phyloP scores from a whole-genome alignment of 768 basidiomycete species.

The Myochromella boudieri region DNA sequence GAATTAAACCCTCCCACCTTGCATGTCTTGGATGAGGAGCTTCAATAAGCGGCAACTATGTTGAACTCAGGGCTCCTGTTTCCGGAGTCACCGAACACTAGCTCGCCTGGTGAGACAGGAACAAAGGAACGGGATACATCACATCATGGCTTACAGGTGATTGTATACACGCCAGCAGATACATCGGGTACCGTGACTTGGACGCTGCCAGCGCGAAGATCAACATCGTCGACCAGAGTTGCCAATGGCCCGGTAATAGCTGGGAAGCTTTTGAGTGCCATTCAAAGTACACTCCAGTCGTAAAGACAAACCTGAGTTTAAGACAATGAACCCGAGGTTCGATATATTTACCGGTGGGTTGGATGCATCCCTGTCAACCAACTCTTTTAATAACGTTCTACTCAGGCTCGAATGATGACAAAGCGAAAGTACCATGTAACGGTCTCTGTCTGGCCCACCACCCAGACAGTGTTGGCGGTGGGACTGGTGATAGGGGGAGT shows the following conservation, averaged over 20 bases:
- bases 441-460: conserved; percentile 20
- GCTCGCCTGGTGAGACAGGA: neutral
- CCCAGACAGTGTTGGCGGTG: conserved; percentile 24
- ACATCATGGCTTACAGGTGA: conserved; percentile 37
- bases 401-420: neutral
- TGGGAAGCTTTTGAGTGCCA: neutral
- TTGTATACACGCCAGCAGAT: conserved; percentile 31
- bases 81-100: conserved; percentile 52
- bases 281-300: neutral
- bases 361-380: conserved; percentile 34
- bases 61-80: conserved; percentile 41
- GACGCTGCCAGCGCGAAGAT: conserved; percentile 32
- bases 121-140: neutral
- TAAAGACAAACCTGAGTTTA: conserved; percentile 26
- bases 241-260: conserved; percentile 2
- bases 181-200: conserved; percentile 33
- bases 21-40: no score
- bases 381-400: neutral
- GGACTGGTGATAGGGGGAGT: conserved; percentile 28
- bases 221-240: conserved; percentile 30
- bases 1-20: no score
- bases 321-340: conserved; percentile 30
- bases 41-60: conserved; percentile 19
- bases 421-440: conserved; percentile 29
- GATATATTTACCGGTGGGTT: conserved; percentile 39